Conservation (phyloP, 1,284 basidiomycete genomes). For the Somion occarium region DNA sequence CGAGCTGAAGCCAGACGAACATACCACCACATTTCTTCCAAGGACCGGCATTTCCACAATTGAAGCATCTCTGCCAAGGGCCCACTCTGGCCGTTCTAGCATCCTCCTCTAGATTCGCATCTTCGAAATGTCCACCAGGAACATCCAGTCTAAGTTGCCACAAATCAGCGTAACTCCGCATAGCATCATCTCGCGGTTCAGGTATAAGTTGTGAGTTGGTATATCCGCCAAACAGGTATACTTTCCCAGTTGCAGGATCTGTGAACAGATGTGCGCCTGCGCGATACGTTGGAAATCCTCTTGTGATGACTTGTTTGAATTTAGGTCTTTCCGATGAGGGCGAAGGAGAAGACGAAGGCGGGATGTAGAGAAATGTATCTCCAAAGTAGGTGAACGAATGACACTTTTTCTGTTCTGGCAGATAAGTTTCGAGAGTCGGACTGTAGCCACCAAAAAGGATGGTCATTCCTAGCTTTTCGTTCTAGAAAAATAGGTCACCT, state of each 20-base stretch:
- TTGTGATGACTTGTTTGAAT: slow-evolving; percentile 29
- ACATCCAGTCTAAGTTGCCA: slow-evolving; percentile 37
- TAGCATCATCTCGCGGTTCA: slow-evolving; percentile 22
- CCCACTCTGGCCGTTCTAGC: slow-evolving; percentile 31
- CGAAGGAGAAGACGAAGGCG: slow-evolving; percentile 9
- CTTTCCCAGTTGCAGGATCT: slow-evolving; percentile 31
- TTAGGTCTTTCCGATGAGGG: slow-evolving; percentile 6
- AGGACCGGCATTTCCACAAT: slow-evolving; percentile 31
- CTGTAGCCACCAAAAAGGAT: slow-evolving; percentile 38
- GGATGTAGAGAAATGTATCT: slow-evolving; percentile 31
- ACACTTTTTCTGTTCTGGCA: slow-evolving; percentile 11
- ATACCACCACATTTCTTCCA: slow-evolving; percentile 39
- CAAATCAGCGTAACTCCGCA: slow-evolving; percentile 32
- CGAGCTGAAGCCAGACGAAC: slow-evolving; percentile 8
- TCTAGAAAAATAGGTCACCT: no score
- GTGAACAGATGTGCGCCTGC: slow-evolving; percentile 24
- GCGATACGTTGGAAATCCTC: slow-evolving; percentile 32
- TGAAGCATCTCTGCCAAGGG: slow-evolving; percentile 40
- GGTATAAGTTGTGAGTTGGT: slow-evolving; percentile 29
- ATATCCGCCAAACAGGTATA: slow-evolving; percentile 36
- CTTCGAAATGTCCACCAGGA: slow-evolving; percentile 31
- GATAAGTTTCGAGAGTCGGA: slow-evolving; percentile 25
- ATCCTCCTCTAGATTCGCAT: slow-evolving; percentile 34
- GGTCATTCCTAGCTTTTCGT: slow-evolving; percentile 26
- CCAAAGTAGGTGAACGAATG: slow-evolving; percentile 33